Conservation (phyloP, 2,329 filamentous ascomycete genomes). For the Exophiala aquamarina region DNA sequence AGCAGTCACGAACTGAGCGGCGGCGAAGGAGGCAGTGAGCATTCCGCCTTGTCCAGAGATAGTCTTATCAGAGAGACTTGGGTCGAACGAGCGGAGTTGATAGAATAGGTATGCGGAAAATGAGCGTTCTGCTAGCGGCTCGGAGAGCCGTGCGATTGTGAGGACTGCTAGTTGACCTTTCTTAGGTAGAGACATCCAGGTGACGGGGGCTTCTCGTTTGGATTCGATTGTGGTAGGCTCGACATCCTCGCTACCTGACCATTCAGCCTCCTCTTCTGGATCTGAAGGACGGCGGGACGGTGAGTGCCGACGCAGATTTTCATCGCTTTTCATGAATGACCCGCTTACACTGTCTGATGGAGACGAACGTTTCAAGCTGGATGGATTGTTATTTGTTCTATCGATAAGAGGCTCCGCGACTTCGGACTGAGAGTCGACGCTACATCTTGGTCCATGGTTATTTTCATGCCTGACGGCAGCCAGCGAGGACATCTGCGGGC, state of each 20-base stretch:
- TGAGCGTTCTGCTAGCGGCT: slow-evolving; percentile 78
- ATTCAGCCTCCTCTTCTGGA: slow-evolving; percentile 29
- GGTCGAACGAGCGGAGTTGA: slow-evolving; percentile 77
- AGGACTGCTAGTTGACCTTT: slow-evolving; percentile 77
- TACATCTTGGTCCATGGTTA: no score
- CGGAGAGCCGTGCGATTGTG: slow-evolving; percentile 74
- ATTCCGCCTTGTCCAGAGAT: slow-evolving; percentile 78
- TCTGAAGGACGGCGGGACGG: slow-evolving; percentile 25
- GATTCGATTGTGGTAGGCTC: slow-evolving; percentile 2
- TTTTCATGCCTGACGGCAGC: no score
- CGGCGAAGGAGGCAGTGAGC: slow-evolving; percentile 75
- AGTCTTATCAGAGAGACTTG: slow-evolving; percentile 55
- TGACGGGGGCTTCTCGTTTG: slow-evolving; percentile 49
- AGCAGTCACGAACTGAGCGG: slow-evolving; percentile 77
- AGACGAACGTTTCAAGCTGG: no score
- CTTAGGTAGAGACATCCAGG: slow-evolving; percentile 71
- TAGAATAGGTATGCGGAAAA: slow-evolving; percentile 82
- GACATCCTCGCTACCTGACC: slow-evolving; percentile 12
- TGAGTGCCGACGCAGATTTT: not conserved
- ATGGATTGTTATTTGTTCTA: no score
- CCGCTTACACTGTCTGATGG: no score
- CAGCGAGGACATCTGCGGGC: no score
- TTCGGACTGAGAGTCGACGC: no score
- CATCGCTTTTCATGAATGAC: no score
- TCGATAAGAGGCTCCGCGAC: no score